phyloP scores from a whole-genome alignment of 352 stramenopile species.

The Lagenidium giganteum region DNA sequence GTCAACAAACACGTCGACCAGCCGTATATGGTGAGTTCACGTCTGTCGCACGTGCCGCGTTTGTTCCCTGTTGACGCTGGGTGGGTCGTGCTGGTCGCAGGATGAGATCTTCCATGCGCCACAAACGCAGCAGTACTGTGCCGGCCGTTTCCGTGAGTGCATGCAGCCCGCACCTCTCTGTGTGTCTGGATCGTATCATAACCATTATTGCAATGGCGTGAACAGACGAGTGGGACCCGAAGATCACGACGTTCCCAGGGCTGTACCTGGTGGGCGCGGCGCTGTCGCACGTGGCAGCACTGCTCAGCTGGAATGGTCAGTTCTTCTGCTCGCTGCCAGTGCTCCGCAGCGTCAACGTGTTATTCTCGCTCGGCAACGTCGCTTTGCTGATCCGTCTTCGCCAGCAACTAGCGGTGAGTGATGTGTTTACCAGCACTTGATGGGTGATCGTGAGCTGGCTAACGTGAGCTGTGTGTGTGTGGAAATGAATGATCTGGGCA shows the following conservation, averaged over 20 bases:
- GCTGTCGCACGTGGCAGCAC: constrained; percentile 22
- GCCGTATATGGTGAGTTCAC: constrained; percentile 59
- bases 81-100: constrained; percentile 20
- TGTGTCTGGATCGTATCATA: not conserved
- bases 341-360: constrained; percentile 74
- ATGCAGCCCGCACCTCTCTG: not conserved
- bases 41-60: not conserved
- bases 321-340: constrained; percentile 51
- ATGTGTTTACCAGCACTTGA: too few species aligned
- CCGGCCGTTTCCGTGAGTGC: constrained; percentile 49
- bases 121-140: constrained; percentile 80
- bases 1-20: constrained; percentile 33
- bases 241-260: constrained; percentile 91
- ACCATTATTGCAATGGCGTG: not conserved
- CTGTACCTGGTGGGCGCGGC: constrained; percentile 69
- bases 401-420: constrained; percentile 22
- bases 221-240: constrained; percentile 82
- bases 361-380: constrained; percentile 64
- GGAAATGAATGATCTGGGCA: too few species aligned
- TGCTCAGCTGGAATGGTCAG: constrained; percentile 2
- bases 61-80: not conserved
- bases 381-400: constrained; percentile 49
- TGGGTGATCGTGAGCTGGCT: too few species aligned
- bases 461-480: not conserved
- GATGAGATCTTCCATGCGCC: constrained; percentile 85